phyloP scores from a whole-genome alignment of 495 filamentous ascomycete genomes.

The Aspergillus hancockii region DNA sequence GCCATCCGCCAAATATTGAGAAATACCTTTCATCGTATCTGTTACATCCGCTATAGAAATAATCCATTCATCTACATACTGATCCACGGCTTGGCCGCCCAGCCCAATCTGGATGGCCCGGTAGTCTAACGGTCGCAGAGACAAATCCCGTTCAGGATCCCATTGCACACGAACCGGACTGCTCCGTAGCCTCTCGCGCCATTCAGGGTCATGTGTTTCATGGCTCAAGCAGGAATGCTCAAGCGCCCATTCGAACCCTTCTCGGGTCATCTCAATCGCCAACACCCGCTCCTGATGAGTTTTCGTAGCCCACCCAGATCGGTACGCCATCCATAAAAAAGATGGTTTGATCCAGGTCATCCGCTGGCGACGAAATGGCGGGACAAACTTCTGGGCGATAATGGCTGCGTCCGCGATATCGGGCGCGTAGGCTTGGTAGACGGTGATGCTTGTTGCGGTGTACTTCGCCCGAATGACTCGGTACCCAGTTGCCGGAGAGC shows the following conservation, averaged over 20 bases:
- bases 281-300: conserved; percentile 52
- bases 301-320: conserved; percentile 56
- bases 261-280: conserved; percentile 50
- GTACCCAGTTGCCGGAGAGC: conserved; percentile 23
- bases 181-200: conserved; percentile 28
- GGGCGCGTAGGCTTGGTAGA: conserved; percentile 63
- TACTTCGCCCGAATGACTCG: conserved; percentile 56
- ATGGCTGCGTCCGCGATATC: conserved; percentile 58
- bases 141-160: conserved; percentile 58
- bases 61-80: conserved; percentile 54
- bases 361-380: conserved; percentile 49
- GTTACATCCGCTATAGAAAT: conserved; percentile 61
- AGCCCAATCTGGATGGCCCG: conserved; percentile 65
- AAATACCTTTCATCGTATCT: conserved; percentile 46
- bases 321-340: conserved; percentile 68
- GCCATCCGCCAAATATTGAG: conserved; percentile 43
- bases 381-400: conserved; percentile 46
- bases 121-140: conserved; percentile 42
- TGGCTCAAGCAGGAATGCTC: conserved; percentile 21
- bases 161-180: conserved; percentile 57
- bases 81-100: conserved; percentile 35
- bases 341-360: conserved; percentile 73
- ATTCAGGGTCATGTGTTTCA: conserved; percentile 18
- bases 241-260: conserved; percentile 44
- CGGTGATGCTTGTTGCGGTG: conserved; percentile 50